Evolutionary conservation across 2,329 filamentous ascomycete genomes (phyloP), one percentile per base, ranked within the genome.

Genomic region (Pseudohalonectria lignicola): DNA sequence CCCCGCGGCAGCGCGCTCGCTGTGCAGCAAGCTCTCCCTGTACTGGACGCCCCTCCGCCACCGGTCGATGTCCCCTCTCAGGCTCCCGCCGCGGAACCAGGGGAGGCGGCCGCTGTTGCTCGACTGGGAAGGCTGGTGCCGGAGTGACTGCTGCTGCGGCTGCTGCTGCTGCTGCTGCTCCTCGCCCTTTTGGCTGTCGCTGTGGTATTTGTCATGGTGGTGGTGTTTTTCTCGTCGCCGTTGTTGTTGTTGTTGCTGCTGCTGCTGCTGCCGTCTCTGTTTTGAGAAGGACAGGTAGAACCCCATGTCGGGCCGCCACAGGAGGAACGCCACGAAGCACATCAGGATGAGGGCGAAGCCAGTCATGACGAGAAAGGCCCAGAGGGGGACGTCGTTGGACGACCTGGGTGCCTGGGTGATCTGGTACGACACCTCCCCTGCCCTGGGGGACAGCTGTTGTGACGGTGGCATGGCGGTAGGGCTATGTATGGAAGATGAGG

Each of bases 331-430:
- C 6, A 37, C 20, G 19, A 37, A 37, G 23, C 13, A 16, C 35
- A 37, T 37, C 11, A 37, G 28, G n/a, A 19, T n/a, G 15, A 37
- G 28, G 8, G 35, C 18, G 18, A 29, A 37, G 12, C 21, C 7
- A 4, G 35, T 37, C 35, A 37, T 37, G 26, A 37, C 29, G 35
- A 37, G 13, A 18, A 37, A 37, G 26, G 35, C 35, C 35, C 35
- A 37, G 3, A 37, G 26, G 11, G 35, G 35, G 25, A 37, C 35
- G 4, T 37, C 35, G 18, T 26, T 26, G 7, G 23, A 26, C 12
- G 7, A 8, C 8, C 23, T 26, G 8, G 23, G 23, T 12, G 23
- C 23, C 12, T 7, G 23, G 8, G 23, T 26, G 23, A 26, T n/a
- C n/a, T n/a, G n/a, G n/a, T n/a, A n/a, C n/a, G n/a, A n/a, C n/a